Evolutionary conservation across 2,329 filamentous ascomycete species (phyloP).

Genomic region (Dothideomycetes sp.): DNA sequence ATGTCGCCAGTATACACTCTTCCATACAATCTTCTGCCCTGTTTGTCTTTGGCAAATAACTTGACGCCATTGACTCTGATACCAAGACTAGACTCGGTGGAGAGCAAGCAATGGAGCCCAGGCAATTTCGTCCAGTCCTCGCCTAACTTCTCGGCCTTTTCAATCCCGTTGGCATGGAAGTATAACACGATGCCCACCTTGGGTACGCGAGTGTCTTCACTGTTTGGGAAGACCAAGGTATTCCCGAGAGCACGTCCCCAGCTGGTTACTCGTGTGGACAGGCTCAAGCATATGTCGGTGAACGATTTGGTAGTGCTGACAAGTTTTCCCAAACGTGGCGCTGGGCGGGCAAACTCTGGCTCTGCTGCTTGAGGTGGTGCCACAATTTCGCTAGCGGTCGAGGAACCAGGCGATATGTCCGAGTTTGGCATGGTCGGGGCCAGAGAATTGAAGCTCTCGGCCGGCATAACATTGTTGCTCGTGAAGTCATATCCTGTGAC

Average conservation of each 20-base stretch:
- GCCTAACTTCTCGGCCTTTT: constrained; percentile 38
- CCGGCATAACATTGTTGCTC: constrained; percentile 16
- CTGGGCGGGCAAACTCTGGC: constrained; percentile 24
- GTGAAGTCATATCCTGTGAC: constrained; percentile 34
- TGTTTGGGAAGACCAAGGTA: constrained; percentile 54
- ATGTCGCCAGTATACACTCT: constrained; percentile 67
- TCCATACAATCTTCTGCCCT: constrained; percentile 46
- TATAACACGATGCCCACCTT: constrained; percentile 72
- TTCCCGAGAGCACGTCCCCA: constrained; percentile 68
- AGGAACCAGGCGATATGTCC: neutral
- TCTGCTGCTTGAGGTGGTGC: constrained; percentile 7
- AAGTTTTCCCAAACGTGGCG: constrained; percentile 50
- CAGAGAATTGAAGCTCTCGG: constrained; percentile 8
- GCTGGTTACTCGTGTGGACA: constrained; percentile 57
- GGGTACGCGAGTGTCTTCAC: constrained; percentile 60
- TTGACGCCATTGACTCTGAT: constrained; percentile 67
- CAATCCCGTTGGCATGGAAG: constrained; percentile 60
- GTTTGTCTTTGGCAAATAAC: constrained; percentile 45
- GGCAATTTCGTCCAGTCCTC: constrained; percentile 43
- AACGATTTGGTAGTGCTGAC: constrained; percentile 56
- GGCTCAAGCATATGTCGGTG: constrained; percentile 50
- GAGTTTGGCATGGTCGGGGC: constrained; percentile 7
- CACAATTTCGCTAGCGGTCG: neutral
- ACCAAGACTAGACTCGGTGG: constrained; percentile 65
- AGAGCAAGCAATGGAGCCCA: constrained; percentile 58